Evolutionary conservation across 768 basidiomycete genomes (phyloP).

Genomic region (Psilocybe cyanescens): DNA sequence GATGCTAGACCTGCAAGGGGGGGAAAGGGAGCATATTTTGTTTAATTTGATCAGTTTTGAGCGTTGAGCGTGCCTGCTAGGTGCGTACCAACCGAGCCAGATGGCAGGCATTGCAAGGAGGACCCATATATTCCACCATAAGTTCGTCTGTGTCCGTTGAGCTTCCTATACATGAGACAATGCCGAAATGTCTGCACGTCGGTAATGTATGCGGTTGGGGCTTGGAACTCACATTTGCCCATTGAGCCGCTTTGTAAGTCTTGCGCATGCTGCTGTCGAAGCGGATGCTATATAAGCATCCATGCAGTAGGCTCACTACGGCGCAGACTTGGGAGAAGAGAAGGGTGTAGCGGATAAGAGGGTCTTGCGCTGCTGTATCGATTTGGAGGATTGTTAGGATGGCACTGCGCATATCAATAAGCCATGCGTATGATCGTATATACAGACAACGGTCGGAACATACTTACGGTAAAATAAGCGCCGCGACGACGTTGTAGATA

Average conservation of each 20-base stretch:
- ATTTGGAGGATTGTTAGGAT: slow-evolving; percentile 37
- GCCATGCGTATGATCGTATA: neutral
- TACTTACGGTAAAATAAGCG: slow-evolving; percentile 27
- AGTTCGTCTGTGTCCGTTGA: slow-evolving; percentile 30
- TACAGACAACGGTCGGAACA: neutral
- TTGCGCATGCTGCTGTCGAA: slow-evolving; percentile 62
- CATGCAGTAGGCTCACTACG: slow-evolving; percentile 60
- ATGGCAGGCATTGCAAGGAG: slow-evolving; percentile 64
- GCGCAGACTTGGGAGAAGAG: slow-evolving; percentile 61
- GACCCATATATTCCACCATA: slow-evolving; percentile 71
- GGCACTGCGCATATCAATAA: slow-evolving; percentile 20
- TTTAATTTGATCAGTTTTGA: neutral
- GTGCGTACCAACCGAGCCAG: slow-evolving; percentile 60
- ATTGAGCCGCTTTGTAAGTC: slow-evolving; percentile 62
- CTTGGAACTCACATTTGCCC: slow-evolving; percentile 44
- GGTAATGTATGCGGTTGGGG: too few relatives aligned
- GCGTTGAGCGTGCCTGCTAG: neutral
- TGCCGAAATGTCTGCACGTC: too few relatives aligned
- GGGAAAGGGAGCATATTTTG: neutral
- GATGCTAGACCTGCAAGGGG: slow-evolving; percentile 53
- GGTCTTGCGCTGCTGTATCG: slow-evolving; percentile 47
- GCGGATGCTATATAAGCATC: slow-evolving; percentile 63
- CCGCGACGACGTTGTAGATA: slow-evolving; percentile 31
- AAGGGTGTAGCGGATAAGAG: slow-evolving; percentile 56
- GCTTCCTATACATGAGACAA: slow-evolving; percentile 46